Percentiles rank a stretch among this genome's conserved stretches.
phyloP scores from a whole-genome alignment of 345 rosid species.

The Moringa oleifera region DNA sequence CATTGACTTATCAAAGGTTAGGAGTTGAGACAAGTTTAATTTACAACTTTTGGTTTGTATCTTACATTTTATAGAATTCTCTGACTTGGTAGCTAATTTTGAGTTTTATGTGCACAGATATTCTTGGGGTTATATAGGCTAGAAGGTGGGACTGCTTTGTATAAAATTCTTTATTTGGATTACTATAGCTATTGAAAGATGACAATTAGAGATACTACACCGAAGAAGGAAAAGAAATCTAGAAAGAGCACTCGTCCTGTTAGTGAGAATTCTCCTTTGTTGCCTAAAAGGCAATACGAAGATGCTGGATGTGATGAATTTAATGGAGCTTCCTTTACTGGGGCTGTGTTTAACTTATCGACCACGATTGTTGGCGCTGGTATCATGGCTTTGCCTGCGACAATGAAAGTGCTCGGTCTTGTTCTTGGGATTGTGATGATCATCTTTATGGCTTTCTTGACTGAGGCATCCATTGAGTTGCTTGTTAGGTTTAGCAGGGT shows the following conservation, averaged over 20 bases:
- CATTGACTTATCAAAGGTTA: too few relatives aligned
- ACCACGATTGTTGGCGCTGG: conserved; percentile 90
- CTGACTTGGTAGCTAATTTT: background rate
- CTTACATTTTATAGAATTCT: too few relatives aligned
- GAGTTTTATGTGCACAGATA: background rate
- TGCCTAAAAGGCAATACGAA: conserved; percentile 48
- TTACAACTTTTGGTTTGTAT: too few relatives aligned
- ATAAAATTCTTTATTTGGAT: background rate
- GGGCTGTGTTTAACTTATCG: conserved; percentile 85
- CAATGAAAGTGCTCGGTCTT: conserved; percentile 81
- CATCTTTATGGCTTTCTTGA: conserved; percentile 77
- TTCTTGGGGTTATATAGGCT: too few relatives aligned
- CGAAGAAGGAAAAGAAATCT: conserved; percentile 41
- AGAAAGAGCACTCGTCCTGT: conserved; percentile 28
- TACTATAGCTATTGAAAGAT: conserved; percentile 25
- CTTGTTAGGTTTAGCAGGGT: conserved; percentile 72
- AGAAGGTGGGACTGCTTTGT: too few relatives aligned
- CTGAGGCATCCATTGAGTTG: conserved; percentile 78
- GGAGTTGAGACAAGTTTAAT: too few relatives aligned
- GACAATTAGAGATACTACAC: conserved; percentile 48
- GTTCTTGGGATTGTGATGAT: conserved; percentile 66
- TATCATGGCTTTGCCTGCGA: conserved; percentile 91
- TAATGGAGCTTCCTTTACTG: conserved; percentile 83
- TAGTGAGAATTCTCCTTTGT: conserved; percentile 55
- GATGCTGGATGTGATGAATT: conserved; percentile 60